A percentile compares a stretch with the other conserved stretches of the same genome.
Conservation (phyloP, 495 filamentous ascomycete genomes). For the Penicillium arizonense region DNA sequence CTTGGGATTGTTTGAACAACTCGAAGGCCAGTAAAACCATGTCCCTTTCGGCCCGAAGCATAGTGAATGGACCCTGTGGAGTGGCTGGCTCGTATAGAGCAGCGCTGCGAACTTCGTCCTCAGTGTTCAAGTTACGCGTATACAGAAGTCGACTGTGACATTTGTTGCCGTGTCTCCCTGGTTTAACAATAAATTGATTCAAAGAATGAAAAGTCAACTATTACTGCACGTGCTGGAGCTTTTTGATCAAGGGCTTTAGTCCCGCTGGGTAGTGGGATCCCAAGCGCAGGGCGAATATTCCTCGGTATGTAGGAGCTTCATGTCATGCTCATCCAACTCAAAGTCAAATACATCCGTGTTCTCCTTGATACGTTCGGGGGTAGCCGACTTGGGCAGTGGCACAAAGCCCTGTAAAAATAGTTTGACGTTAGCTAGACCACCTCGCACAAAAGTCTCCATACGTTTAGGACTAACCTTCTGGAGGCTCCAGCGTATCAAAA, state of each 20-base stretch:
- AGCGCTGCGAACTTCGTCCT: not conserved
- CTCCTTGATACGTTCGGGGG: constrained; percentile 58
- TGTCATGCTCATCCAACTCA: constrained; percentile 60
- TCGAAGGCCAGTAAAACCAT: not conserved
- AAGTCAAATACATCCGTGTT: constrained; percentile 74
- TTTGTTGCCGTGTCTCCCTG: too few relatives aligned
- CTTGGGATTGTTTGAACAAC: not conserved
- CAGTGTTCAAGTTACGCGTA: not conserved
- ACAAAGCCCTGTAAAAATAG: constrained; percentile 38
- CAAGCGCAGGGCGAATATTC: constrained; percentile 64
- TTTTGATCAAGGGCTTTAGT: too few relatives aligned
- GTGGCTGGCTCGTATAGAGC: not conserved
- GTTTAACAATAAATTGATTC: too few relatives aligned
- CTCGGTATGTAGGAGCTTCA: constrained; percentile 51
- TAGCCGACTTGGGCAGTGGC: constrained; percentile 76
- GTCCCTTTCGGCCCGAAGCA: not conserved
- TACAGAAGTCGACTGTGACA: too few relatives aligned
- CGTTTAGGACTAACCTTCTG: constrained; percentile 54
- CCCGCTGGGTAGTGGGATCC: constrained; percentile 27
- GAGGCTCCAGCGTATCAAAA: constrained; percentile 83
- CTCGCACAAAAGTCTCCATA: too few relatives aligned
- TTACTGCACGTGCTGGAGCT: too few relatives aligned
- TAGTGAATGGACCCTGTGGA: not conserved
- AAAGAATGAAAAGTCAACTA: too few relatives aligned
- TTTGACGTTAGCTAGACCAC: too few relatives aligned